These are phyloP conservation scores for Westerdykella sp. DNA, from an alignment of 2,329 filamentous ascomycete species.

Conservation along the genomic window DNA sequence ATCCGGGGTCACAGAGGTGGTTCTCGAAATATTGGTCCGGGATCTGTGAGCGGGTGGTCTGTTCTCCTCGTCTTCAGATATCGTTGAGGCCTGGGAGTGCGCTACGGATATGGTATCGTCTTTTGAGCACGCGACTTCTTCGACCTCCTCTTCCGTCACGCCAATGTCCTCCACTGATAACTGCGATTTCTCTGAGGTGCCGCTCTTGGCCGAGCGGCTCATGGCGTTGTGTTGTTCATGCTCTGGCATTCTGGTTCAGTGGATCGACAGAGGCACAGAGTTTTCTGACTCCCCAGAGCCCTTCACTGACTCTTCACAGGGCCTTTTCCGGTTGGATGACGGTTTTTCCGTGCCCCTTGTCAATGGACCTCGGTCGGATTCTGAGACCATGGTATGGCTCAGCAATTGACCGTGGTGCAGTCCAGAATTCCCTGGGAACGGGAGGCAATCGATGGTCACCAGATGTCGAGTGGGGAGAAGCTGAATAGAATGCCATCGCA, in stretches of 20 bases:
- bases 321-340: no score
- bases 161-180: constrained; percentile 4
- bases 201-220: background rate
- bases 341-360: background rate
- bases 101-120: constrained; percentile 19
- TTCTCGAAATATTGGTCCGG: constrained; percentile 19
- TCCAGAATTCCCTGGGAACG: no score
- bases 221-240: background rate
- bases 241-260: background rate
- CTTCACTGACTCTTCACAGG: no score
- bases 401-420: background rate
- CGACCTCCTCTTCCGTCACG: constrained; percentile 6
- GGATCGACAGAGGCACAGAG: no score
- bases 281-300: no score
- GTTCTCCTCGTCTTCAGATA: constrained; percentile 12
- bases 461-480: no score
- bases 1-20: constrained; percentile 32
- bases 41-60: constrained; percentile 11
- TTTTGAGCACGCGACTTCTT: constrained; percentile 5
- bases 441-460: no score
- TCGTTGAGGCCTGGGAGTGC: constrained; percentile 18
- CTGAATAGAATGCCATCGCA: no score
- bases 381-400: background rate
- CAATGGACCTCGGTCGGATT: background rate
- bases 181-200: background rate